These are phyloP conservation scores for Alternaria postmessia DNA, from an alignment of 2,329 filamentous ascomycete species.

Conservation along the genomic window DNA sequence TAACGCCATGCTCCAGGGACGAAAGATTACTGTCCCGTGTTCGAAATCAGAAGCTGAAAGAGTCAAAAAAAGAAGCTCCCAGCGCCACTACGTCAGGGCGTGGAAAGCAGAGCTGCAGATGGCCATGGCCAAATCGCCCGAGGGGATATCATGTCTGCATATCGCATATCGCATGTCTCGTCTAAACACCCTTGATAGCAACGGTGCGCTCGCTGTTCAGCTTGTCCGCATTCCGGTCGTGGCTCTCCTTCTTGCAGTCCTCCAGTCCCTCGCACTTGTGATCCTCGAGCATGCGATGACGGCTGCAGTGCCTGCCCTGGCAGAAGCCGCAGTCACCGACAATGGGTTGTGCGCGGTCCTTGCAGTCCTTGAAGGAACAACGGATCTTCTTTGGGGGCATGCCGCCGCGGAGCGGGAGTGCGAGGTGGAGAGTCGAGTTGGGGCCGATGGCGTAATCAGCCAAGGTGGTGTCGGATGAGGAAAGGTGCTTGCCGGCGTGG, in stretches of 20 bases:
- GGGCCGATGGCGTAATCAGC: conserved; percentile 58
- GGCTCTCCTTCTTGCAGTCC: conserved; percentile 97
- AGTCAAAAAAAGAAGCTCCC: neutral
- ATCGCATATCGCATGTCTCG: neutral
- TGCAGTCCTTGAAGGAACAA: conserved; percentile 91
- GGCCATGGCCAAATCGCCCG: conserved; percentile 5
- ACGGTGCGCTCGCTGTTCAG: conserved; percentile 92
- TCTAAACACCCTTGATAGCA: conserved; percentile 83
- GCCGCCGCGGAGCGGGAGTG: conserved; percentile 64
- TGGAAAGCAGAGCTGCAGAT: conserved; percentile 13
- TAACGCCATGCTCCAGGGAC: conserved; percentile 13
- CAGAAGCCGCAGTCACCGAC: conserved; percentile 97
- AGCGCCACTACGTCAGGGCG: neutral
- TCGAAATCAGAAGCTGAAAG: neutral
- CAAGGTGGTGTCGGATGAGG: conserved; percentile 53
- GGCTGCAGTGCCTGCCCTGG: conserved; percentile 90
- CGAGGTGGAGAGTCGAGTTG: conserved; percentile 63
- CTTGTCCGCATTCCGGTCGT: conserved; percentile 92
- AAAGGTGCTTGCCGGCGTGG: conserved; percentile 66
- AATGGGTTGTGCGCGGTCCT: conserved; percentile 85
- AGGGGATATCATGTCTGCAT: neutral
- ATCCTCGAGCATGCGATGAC: conserved; percentile 91
- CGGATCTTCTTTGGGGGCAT: conserved; percentile 77
- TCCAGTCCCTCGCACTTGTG: conserved; percentile 93
- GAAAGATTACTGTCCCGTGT: neutral